Conservation (phyloP, 1,139 yeast species). For the Lodderomyces elongisporus region DNA sequence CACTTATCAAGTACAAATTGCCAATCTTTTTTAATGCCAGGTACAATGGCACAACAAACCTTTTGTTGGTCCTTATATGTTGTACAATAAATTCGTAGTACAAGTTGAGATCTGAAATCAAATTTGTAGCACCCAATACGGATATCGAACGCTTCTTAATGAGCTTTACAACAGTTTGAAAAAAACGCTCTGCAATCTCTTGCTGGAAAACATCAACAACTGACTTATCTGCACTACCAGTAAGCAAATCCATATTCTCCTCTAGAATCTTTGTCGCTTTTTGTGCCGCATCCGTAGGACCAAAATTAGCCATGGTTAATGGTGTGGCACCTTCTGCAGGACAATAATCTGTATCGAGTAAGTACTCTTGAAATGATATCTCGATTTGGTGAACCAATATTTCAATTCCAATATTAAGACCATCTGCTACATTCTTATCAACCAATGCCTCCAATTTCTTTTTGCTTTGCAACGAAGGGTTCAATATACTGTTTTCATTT, state of each 20-base stretch:
- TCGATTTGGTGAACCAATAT: conserved; percentile 76
- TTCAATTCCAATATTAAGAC: conserved; percentile 84
- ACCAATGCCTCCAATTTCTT: conserved; percentile 73
- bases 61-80: conserved; percentile 54
- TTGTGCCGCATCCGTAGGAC: conserved; percentile 69
- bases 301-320: too few species aligned
- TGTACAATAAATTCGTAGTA: conserved; percentile 66
- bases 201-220: conserved; percentile 91
- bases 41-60: conserved; percentile 68
- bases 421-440: conserved; percentile 89
- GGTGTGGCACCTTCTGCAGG: too few species aligned
- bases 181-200: conserved; percentile 86
- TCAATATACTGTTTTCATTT: conserved; percentile 69
- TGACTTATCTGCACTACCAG: conserved; percentile 79
- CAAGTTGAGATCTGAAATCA: conserved; percentile 69
- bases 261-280: conserved; percentile 58
- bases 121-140: conserved; percentile 73
- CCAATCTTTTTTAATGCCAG: conserved; percentile 81
- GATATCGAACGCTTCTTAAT: conserved; percentile 67
- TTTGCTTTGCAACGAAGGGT: too few species aligned
- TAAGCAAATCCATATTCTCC: conserved; percentile 70
- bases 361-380: too few species aligned
- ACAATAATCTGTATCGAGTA: conserved; percentile 36
- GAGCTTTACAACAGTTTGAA: conserved; percentile 68
- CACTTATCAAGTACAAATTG: conserved; percentile 72